These are phyloP conservation scores for Sclerotinia glacialis DNA, from an alignment of 2,329 filamentous ascomycete genomes.

Conservation along the genomic window DNA sequence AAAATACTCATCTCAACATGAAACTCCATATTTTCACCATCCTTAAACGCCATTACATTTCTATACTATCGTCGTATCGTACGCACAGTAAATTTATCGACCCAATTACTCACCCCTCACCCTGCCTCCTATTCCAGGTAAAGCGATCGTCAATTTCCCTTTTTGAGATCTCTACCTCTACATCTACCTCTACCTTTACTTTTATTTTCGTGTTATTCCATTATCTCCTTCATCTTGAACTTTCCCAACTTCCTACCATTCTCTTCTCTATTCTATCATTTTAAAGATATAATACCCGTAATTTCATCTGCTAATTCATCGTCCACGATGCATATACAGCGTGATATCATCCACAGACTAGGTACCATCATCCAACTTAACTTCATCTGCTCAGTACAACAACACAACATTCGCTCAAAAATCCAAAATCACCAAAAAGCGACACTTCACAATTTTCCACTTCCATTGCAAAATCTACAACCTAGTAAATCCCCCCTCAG, in stretches of 20 bases:
- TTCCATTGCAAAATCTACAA: slow-evolving; percentile 27
- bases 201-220: background rate
- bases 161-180: background rate
- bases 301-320: background rate
- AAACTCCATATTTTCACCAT: too few relatives aligned
- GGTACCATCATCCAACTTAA: background rate
- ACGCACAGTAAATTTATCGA: too few relatives aligned
- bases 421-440: too few relatives aligned
- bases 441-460: background rate
- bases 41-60: too few relatives aligned
- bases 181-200: background rate
- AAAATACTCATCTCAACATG: too few relatives aligned
- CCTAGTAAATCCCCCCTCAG: slow-evolving; percentile 67
- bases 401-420: background rate
- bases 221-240: background rate
- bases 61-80: too few relatives aligned
- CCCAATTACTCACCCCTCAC: background rate
- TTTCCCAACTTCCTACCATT: too few relatives aligned
- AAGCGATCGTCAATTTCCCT: background rate
- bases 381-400: rapidly evolving
- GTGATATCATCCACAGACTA: too few relatives aligned
- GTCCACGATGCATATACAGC: background rate
- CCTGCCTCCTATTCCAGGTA: background rate
- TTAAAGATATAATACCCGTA: too few relatives aligned
- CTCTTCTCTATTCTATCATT: too few relatives aligned